Conservation (phyloP, 352 stramenopile species). For the Pythium volutum region DNA sequence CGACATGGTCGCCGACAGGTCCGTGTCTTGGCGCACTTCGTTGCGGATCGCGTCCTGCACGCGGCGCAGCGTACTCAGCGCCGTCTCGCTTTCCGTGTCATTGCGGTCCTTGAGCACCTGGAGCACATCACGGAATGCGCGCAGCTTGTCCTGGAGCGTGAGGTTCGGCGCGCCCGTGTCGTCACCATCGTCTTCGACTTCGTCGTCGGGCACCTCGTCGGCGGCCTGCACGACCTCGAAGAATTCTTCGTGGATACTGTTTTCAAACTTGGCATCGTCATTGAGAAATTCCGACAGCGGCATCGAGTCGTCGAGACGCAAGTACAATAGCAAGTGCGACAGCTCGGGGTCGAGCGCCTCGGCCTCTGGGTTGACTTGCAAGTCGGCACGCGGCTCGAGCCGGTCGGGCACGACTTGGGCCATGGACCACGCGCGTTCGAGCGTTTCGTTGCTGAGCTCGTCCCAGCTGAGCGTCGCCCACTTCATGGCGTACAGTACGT, state of each 20-base stretch:
- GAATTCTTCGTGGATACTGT: constrained; percentile 78
- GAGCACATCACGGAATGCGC: constrained; percentile 73
- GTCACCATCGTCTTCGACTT: constrained; percentile 52
- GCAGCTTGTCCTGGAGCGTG: constrained; percentile 75
- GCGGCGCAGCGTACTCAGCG: constrained; percentile 51
- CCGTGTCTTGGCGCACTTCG: constrained; percentile 19
- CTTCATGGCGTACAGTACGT: constrained; percentile 79
- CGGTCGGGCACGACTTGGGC: constrained; percentile 57
- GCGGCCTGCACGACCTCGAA: constrained; percentile 73
- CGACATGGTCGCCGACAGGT: constrained; percentile 22
- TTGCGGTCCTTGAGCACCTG: constrained; percentile 73
- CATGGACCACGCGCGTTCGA: constrained; percentile 61
- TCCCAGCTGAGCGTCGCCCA: constrained; percentile 69
- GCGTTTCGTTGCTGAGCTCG: constrained; percentile 64
- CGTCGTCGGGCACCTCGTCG: constrained; percentile 67
- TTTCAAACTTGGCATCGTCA: constrained; percentile 64
- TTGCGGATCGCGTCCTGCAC: constrained; percentile 59
- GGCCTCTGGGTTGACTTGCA: constrained; percentile 60
- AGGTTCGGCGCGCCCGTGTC: constrained; percentile 29
- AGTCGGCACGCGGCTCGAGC: constrained; percentile 40
- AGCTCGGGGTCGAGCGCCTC: constrained; percentile 60
- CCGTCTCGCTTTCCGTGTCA: constrained; percentile 48
- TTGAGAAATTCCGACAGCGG: constrained; percentile 69
- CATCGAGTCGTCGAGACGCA: constrained; percentile 56
- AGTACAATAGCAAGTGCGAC: constrained; percentile 59